These are phyloP conservation scores for Trifolium repens DNA, from an alignment of 306 rosid species.

Conservation along the genomic window DNA sequence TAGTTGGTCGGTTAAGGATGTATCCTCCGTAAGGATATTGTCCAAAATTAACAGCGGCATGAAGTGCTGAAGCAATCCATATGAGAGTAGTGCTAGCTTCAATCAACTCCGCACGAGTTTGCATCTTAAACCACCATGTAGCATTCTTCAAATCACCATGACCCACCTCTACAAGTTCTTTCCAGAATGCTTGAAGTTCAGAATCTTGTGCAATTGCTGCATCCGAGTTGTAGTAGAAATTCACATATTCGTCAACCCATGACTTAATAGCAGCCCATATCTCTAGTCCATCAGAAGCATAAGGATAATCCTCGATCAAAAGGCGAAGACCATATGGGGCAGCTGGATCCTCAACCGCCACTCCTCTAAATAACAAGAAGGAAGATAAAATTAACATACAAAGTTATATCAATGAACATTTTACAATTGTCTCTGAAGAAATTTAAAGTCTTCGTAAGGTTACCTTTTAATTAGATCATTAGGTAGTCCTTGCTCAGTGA, in stretches of 20 bases:
- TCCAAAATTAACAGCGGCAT: constrained; percentile 2
- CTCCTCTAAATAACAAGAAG: background rate
- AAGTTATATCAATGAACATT: background rate
- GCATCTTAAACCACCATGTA: constrained; percentile 7
- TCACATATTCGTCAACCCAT: constrained; percentile 14
- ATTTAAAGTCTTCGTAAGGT: too few relatives aligned
- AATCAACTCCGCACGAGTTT: background rate
- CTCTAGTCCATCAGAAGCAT: constrained; percentile 15
- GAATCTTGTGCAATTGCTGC: background rate
- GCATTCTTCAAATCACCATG: constrained; percentile 6
- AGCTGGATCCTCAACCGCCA: constrained; percentile 10
- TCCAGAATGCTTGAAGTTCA: constrained; percentile 20
- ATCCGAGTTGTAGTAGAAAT: constrained; percentile 7
- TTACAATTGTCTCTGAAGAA: too few relatives aligned
- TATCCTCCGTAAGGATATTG: constrained; percentile 11
- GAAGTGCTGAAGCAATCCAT: constrained; percentile 16
- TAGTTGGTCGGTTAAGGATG: constrained; percentile 15
- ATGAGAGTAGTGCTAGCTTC: background rate
- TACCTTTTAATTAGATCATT: constrained; percentile 5
- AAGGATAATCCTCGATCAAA: constrained; percentile 1
- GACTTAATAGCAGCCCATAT: constrained; percentile 8
- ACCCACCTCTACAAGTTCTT: background rate
- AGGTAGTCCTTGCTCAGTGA: constrained; percentile 13
- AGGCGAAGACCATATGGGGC: background rate
- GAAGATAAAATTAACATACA: background rate